Conservation (phyloP, 106 monocot genomes). For the Dactylorhiza incarnata region DNA sequence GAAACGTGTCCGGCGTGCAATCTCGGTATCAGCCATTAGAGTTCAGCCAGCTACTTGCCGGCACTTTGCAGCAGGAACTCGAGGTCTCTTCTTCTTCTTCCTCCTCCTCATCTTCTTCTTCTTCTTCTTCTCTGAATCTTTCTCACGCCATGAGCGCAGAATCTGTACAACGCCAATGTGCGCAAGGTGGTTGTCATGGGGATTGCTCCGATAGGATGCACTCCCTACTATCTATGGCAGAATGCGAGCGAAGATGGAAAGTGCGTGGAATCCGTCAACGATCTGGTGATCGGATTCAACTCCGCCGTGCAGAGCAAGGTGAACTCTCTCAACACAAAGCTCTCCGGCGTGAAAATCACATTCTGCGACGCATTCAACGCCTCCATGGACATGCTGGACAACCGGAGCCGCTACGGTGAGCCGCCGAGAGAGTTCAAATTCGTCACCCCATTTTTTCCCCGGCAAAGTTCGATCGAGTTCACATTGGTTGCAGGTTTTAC, state of each 20-base stretch:
- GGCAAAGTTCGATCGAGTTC: too few relatives aligned
- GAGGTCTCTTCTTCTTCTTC: constrained; percentile 19
- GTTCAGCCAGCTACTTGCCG: constrained; percentile 50
- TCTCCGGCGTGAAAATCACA: constrained; percentile 25
- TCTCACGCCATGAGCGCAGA: constrained; percentile 27
- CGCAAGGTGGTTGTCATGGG: constrained; percentile 77
- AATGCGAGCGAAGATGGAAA: constrained; percentile 32
- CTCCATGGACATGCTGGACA: constrained; percentile 63
- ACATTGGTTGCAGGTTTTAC: constrained; percentile 38
- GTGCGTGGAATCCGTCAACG: constrained; percentile 59
- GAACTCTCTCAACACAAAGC: constrained; percentile 33
- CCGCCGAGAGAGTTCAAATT: too few relatives aligned
- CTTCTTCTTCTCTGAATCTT: not conserved
- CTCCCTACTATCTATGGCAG: constrained; percentile 65
- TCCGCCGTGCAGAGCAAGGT: constrained; percentile 50
- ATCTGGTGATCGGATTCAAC: constrained; percentile 58
- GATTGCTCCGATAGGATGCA: constrained; percentile 70
- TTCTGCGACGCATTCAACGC: constrained; percentile 77
- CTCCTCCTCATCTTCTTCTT: not conserved
- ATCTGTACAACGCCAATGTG: constrained; percentile 48
- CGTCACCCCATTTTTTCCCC: too few relatives aligned
- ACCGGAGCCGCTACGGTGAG: constrained; percentile 45
- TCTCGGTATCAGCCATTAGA: constrained; percentile 56
- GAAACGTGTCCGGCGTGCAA: constrained; percentile 47
- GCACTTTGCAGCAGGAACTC: constrained; percentile 43